A percentile compares a stretch with the other conserved stretches of the same genome.
Conservation (phyloP, 306 rosid genomes). For the Benincasa hispida region DNA sequence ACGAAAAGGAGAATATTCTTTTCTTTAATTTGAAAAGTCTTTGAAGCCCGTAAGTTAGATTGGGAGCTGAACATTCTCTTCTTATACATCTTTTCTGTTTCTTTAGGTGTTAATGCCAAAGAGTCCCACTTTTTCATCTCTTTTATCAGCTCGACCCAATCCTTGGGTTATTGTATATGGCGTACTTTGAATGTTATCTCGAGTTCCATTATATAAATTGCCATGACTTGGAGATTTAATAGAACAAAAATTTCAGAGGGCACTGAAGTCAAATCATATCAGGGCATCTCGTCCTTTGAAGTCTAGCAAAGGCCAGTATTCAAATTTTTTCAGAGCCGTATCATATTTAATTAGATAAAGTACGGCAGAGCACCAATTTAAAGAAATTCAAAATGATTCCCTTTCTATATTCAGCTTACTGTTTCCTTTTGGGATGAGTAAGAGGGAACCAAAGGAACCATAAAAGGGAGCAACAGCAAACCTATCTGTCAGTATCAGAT, state of each 20-base stretch:
- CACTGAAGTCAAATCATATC: background rate
- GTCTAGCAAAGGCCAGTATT: background rate
- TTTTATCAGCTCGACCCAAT: constrained; percentile 72
- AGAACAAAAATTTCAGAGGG: background rate
- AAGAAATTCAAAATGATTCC: background rate
- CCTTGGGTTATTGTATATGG: background rate
- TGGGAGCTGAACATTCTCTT: background rate
- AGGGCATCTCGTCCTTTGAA: background rate
- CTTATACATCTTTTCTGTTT: background rate
- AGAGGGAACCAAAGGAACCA: background rate
- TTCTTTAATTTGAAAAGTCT: background rate
- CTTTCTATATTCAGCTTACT: background rate
- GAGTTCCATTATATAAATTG: background rate
- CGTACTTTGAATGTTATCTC: background rate
- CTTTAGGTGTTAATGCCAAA: constrained; percentile 20
- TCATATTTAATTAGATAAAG: background rate
- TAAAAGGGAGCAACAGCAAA: background rate
- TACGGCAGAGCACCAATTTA: background rate
- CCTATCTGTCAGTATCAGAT: constrained; percentile 10
- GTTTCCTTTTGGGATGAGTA: background rate
- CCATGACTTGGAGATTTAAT: background rate
- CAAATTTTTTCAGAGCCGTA: background rate
- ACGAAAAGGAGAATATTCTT: background rate
- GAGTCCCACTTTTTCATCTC: constrained; percentile 42
- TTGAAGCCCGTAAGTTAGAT: background rate